A percentile compares a stretch with the other conserved stretches of the same genome.
Conservation (phyloP, 164 flowering plant species). For the Protea cynaroides region DNA sequence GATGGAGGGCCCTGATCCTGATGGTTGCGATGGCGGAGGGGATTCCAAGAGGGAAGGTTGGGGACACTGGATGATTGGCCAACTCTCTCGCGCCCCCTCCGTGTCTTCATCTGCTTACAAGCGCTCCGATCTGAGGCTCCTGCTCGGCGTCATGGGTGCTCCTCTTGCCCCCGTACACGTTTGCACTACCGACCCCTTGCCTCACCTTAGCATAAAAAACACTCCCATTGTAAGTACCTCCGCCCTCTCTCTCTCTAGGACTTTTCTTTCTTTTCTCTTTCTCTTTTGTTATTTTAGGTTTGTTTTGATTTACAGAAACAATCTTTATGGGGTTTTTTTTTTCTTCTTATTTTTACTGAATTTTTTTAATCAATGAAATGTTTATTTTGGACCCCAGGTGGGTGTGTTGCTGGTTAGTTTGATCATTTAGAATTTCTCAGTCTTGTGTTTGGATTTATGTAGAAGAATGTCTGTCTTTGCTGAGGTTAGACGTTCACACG, state of each 20-base stretch:
- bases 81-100: conserved; percentile 56
- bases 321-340: too few species aligned
- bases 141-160: conserved; percentile 67
- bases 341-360: too few species aligned
- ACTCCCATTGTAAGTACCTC: conserved; percentile 55
- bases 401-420: too few species aligned
- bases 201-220: conserved; percentile 59
- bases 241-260: not conserved
- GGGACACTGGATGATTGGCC: conserved; percentile 86
- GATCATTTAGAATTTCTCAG: too few species aligned
- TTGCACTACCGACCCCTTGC: conserved; percentile 41
- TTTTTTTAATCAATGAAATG: too few species aligned
- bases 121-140: conserved; percentile 69
- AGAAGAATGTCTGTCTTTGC: not conserved
- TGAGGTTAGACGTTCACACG: not conserved
- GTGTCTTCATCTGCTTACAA: conserved; percentile 34
- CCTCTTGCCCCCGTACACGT: conserved; percentile 78
- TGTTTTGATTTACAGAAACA: too few species aligned
- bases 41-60: conserved; percentile 56
- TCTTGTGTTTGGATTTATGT: not conserved
- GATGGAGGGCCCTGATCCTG: conserved; percentile 85
- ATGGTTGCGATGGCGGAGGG: conserved; percentile 36
- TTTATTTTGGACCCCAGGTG: too few species aligned
- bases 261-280: not conserved
- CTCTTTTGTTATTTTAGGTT: too few species aligned